phyloP scores from a whole-genome alignment of 179 eudicot genomes.

The Spergularia azorica region DNA sequence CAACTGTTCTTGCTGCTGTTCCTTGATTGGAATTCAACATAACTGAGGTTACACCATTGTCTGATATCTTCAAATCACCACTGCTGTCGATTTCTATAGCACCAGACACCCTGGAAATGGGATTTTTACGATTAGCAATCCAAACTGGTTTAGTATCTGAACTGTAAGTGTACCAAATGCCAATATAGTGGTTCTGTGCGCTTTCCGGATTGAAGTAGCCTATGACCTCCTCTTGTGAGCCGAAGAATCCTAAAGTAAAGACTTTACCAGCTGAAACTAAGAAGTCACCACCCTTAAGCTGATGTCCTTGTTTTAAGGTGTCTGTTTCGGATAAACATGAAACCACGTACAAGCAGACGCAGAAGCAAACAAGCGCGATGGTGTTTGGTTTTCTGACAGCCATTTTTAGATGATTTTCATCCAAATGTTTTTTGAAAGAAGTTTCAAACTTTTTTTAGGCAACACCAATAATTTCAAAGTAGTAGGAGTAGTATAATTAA shows the following conservation, averaged over 20 bases:
- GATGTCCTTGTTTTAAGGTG: conserved; percentile 23
- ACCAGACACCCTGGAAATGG: conserved; percentile 22
- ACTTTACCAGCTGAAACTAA: conserved; percentile 28
- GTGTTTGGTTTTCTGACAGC: not conserved
- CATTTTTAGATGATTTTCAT: conserved; percentile 14
- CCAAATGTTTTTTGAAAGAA: too few relatives aligned
- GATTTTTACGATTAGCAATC: conserved; percentile 30
- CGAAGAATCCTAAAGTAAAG: conserved; percentile 32
- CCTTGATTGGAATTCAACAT: conserved; percentile 13
- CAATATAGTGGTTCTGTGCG: conserved; percentile 14
- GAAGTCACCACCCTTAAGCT: conserved; percentile 20
- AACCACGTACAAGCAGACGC: conserved; percentile 15
- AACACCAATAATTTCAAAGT: too few relatives aligned
- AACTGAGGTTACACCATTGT: conserved; percentile 8
- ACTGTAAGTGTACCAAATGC: conserved; percentile 29
- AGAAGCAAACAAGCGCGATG: conserved; percentile 13
- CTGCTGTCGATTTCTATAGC: conserved; percentile 16
- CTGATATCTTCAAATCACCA: conserved; percentile 24
- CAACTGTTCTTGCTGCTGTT: not conserved
- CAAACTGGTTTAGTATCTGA: conserved; percentile 14
- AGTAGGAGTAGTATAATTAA: too few relatives aligned
- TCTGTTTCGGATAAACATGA: conserved; percentile 15
- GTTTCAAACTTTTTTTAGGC: not conserved
- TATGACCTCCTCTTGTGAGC: not conserved
- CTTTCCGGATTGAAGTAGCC: conserved; percentile 24